These are phyloP conservation scores for Calonectria montana DNA, from an alignment of 2,329 filamentous ascomycete species.

Conservation along the genomic window DNA sequence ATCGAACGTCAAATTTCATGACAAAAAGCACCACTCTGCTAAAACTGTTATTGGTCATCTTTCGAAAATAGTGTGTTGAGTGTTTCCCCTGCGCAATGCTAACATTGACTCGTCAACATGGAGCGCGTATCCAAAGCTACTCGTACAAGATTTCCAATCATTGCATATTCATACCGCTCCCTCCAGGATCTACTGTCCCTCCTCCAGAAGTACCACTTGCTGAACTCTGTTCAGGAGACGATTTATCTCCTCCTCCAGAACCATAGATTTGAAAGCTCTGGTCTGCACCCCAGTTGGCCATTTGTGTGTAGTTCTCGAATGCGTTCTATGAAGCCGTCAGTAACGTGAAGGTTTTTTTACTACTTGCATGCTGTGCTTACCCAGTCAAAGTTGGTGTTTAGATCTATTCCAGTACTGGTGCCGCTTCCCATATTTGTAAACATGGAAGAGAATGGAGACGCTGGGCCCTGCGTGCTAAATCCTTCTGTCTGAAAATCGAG, in stretches of 20 bases:
- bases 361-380: conserved; percentile 51
- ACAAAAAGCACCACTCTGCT: neutral
- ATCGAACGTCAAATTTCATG: neutral
- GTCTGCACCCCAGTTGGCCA: conserved; percentile 63
- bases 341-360: neutral
- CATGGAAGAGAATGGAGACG: conserved; percentile 65
- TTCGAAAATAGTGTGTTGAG: conserved; percentile 18
- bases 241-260: conserved; percentile 39
- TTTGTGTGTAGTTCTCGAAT: conserved; percentile 68
- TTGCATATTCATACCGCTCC: conserved; percentile 37
- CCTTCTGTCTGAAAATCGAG: conserved; percentile 47
- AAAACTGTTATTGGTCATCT: neutral
- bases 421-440: conserved; percentile 57
- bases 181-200: conserved; percentile 8
- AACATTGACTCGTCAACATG: conserved; percentile 25
- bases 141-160: conserved; percentile 29
- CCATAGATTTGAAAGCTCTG: conserved; percentile 65
- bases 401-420: conserved; percentile 50
- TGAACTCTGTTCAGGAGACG: conserved; percentile 43
- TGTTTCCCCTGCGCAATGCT: conserved; percentile 26
- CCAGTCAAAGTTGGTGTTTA: conserved; percentile 68
- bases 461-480: conserved; percentile 40
- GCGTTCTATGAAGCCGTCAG: conserved; percentile 55
- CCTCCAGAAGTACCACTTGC: conserved; percentile 29
- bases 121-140: conserved; percentile 24